Evolutionary conservation across 371 early-diverging fungal genomes (phyloP), one percentile per base, ranked within the genome.

Genomic region (Mortierella sp.): DNA sequence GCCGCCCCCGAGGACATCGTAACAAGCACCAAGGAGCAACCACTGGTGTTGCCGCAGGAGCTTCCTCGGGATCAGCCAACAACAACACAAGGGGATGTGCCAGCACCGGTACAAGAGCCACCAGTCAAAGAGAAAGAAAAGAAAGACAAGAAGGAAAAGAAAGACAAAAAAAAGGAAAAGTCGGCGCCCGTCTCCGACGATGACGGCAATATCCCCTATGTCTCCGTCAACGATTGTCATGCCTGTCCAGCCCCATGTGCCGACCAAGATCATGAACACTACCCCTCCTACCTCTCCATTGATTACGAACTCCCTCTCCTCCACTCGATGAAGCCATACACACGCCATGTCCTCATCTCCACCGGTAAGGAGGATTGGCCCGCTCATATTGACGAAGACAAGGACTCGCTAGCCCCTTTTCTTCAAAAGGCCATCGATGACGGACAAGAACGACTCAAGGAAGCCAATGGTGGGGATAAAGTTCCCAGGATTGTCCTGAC

Each of bases 281-380:
- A 87, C 51, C 93, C 94, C 12, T 81, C 82, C 12, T 87, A 89
- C 60, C 71, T 94, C 41, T 84, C 86, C 16, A 86, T 94, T 30
- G 92, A 92, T 55, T 60, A 53, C 1, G 80, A 79, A 0, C 31
- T 79, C 0, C 83, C 86, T 0, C 67, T 93, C 21, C 57, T 87
- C 28, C 83, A 87, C n/a, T 82, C 91, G 19, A 86, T 89, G 74
- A 89, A 88, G 48, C 90, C 93, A 10, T 92, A 93, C 72, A 80
- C 82, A 18, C 87, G 89, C 12, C 93, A 92, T 69, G 79, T 91
- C 52, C 73, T 92, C 76, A 86, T 91, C 60, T 79, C 85, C 52
- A 90, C 87, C 0, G 92, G 92, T 6, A 71, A 80, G 43, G 81
- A 84, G 0, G 85, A 85, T 39, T 92, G 94, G 92, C 68, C 82